Percentiles rank a stretch among this genome's conserved stretches.
phyloP scores from a whole-genome alignment of 306 rosid species.

The Crataegus laevigata region DNA sequence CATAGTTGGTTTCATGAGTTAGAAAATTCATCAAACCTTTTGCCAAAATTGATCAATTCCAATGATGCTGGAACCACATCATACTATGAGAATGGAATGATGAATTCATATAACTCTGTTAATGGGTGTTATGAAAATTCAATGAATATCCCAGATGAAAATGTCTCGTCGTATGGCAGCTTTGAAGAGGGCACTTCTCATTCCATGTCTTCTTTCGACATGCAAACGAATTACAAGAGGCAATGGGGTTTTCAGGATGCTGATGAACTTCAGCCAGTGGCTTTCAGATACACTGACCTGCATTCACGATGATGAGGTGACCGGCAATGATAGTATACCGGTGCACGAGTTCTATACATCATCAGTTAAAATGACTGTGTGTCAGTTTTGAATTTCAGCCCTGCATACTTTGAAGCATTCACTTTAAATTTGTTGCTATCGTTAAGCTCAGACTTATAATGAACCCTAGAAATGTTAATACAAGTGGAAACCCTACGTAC shows the following conservation, averaged over 20 bases:
- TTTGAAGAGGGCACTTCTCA: constrained; percentile 50
- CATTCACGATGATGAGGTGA: constrained; percentile 13
- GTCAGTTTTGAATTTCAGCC: constrained; percentile 1
- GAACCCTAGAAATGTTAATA: constrained; percentile 50
- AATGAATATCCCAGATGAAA: constrained; percentile 37
- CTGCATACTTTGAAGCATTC: constrained; percentile 25
- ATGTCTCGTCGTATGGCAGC: constrained; percentile 60
- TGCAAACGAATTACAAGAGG: constrained; percentile 33
- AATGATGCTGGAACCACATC: constrained; percentile 23
- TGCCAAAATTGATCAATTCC: constrained; percentile 30
- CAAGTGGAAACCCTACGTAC: constrained; percentile 27
- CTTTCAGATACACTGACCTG: constrained; percentile 49
- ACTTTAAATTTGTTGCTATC: constrained; percentile 31
- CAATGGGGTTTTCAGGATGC: constrained; percentile 48
- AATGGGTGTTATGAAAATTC: constrained; percentile 37
- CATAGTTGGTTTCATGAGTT: constrained; percentile 46
- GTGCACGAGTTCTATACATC: constrained; percentile 22
- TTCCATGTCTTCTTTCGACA: constrained; percentile 50
- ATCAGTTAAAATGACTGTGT: background rate
- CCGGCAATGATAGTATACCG: background rate
- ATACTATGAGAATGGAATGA: constrained; percentile 27
- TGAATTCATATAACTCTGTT: constrained; percentile 35
- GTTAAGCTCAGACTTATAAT: constrained; percentile 19
- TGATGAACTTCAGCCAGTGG: constrained; percentile 60
- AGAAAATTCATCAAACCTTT: constrained; percentile 34